Evolutionary conservation across 495 filamentous ascomycete genomes (phyloP), one percentile per base, ranked within the genome.

Genomic region (Aspergillus olivimuriae): DNA sequence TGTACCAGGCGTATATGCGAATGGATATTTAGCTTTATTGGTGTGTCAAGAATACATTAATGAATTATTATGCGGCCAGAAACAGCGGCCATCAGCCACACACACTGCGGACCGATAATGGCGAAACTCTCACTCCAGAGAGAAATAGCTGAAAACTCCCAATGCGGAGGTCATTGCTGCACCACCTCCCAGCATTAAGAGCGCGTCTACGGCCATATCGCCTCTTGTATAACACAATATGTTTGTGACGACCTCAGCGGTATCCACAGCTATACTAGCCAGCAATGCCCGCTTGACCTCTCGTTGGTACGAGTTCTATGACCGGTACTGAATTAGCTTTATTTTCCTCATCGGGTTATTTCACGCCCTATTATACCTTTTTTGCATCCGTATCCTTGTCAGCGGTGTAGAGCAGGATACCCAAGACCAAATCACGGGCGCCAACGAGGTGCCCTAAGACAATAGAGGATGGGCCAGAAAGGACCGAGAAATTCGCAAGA

Each of bases 1-100:
- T 43, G 19, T 47, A 35, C 18, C 20, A 40, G 34, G 51, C 39
- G 1, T 32, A 24, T 20, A 18, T 18, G n/a, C 23, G 28, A 16
- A n/a, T n/a, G n/a, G n/a, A 38, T 46, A 28, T 23, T 21, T n/a
- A 12, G 35, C 7, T 39, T n/a, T n/a, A n/a, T n/a, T n/a, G n/a
- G n/a, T n/a, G n/a, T n/a, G n/a, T n/a, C n/a, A n/a, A n/a, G n/a
- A n/a, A n/a, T n/a, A n/a, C n/a, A n/a, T n/a, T n/a, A n/a, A n/a
- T n/a, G n/a, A n/a, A n/a, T n/a, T n/a, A n/a, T n/a, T n/a, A n/a
- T n/a, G n/a, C n/a, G n/a, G n/a, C n/a, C n/a, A n/a, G n/a, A n/a
- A n/a, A n/a, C n/a, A n/a, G n/a, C n/a, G n/a, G n/a, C n/a, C n/a
- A n/a, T n/a, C n/a, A n/a, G n/a, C n/a, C n/a, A n/a, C n/a, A n/a